Base-by-base conservation (phyloP, 768 basidiomycete species). In the Amanita rimosa region DNA sequence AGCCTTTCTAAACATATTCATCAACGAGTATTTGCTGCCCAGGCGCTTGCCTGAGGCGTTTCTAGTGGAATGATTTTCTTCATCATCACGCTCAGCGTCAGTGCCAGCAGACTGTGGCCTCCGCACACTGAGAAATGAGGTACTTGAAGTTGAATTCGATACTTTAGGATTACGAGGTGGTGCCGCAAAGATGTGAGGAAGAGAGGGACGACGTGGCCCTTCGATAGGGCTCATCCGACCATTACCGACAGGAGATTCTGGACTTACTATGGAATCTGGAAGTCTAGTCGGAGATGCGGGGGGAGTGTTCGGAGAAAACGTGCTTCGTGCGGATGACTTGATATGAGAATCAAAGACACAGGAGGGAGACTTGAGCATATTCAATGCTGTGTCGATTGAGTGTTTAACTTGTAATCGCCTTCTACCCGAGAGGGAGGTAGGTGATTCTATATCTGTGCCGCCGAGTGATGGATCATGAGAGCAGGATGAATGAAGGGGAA, bases 81-180 rank as follows among this genome's bases (percentile, higher is more conserved):
- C 60, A 39, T 57, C 54, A 31, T 73, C 67, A 19, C 58, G 64
- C 21, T 84, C 81, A 48, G 79, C 75, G 47, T 73, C 83, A 26
- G 72, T 82, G 4, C 85, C 84, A 33, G 85, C 83, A 34, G 85
- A 88, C 52, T 80, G 73, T 14, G 88, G 86, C 47, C 86, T 71
- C 35, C 70, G 73, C 35, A 70, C 68, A 37, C 62, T 62, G 21
- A 57, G 54, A 49, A 29, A 58, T 39, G 53, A 53, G 38, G 54
- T 48, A 44, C 60, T 60, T 43, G 60, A 52, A 57, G 52, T 60
- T 29, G 67, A 56, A 14, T 68, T 60, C 49, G 62, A 66, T 19
- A 59, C 52, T 53, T 72, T 71, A 11, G 65, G 64, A 19, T 64
- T 61, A 44, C 65, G 62, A 13, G 60, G 45, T 13, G 62, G 54